These are phyloP conservation scores for Sequoiadendron giganteum DNA, from an alignment of 75 land plant species.

Conservation along the genomic window DNA sequence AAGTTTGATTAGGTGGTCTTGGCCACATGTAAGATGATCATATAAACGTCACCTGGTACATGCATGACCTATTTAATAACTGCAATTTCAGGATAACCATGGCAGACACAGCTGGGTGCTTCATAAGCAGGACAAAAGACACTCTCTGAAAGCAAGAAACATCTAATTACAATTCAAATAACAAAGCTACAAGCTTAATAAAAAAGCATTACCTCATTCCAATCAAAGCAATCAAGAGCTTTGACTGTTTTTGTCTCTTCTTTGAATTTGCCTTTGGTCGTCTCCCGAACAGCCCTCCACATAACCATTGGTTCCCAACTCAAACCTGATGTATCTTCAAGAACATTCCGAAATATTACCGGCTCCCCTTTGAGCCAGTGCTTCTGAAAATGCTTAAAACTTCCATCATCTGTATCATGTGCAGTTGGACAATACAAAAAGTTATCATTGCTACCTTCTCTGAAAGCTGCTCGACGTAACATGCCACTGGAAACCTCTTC, in stretches of 20 bases:
- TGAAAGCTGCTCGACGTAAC: constrained; percentile 55
- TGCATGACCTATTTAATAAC: background rate
- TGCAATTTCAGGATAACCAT: background rate
- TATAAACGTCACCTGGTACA: background rate
- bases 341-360: constrained; percentile 72
- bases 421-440: constrained; percentile 64
- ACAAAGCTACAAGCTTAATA: background rate
- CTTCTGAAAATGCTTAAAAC: constrained; percentile 69
- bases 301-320: constrained; percentile 91
- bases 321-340: constrained; percentile 55
- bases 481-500: background rate
- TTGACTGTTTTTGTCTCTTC: constrained; percentile 48
- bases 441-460: constrained; percentile 60
- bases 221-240: constrained; percentile 79
- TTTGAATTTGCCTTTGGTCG: constrained; percentile 21
- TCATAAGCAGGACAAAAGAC: background rate
- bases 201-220: constrained; percentile 55
- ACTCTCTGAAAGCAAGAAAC: background rate
- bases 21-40: too few relatives aligned
- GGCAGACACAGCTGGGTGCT: background rate
- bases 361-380: constrained; percentile 87
- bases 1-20: background rate
- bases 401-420: constrained; percentile 28
- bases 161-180: background rate
- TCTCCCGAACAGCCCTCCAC: constrained; percentile 87